These are phyloP conservation scores for Xylaria sp. DNA, from an alignment of 2,329 filamentous ascomycete genomes.

Conservation along the genomic window DNA sequence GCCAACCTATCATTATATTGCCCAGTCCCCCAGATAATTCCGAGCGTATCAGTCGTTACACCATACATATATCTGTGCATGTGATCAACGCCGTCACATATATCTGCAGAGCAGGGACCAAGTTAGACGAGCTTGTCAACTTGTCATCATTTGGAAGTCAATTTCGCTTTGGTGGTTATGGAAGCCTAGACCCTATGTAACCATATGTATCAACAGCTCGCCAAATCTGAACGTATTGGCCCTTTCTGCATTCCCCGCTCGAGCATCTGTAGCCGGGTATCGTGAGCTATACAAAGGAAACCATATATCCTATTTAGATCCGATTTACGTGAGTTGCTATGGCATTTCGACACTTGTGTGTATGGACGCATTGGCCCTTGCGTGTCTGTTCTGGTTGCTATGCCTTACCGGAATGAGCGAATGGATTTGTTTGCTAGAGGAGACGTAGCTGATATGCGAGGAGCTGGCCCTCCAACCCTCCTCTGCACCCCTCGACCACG, in stretches of 20 bases:
- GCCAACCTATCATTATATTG: too few species aligned
- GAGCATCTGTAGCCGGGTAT: slow-evolving; percentile 28
- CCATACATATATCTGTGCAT: background rate
- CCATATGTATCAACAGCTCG: slow-evolving; percentile 12
- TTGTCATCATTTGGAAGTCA: background rate
- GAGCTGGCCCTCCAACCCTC: slow-evolving; percentile 41
- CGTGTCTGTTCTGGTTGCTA: background rate
- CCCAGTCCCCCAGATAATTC: background rate
- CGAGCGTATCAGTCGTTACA: background rate
- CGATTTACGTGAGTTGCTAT: background rate
- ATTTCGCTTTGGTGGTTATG: slow-evolving; percentile 1
- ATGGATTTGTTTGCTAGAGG: slow-evolving; percentile 59
- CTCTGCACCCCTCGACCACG: slow-evolving; percentile 58
- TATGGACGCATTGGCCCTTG: background rate
- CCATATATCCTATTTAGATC: slow-evolving; percentile 21
- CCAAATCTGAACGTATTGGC: slow-evolving; percentile 7
- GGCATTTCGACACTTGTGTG: background rate
- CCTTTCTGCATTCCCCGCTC: slow-evolving; percentile 14
- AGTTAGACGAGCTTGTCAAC: background rate
- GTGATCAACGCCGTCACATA: background rate
- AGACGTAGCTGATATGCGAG: slow-evolving; percentile 49
- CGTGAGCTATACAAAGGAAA: slow-evolving; percentile 30
- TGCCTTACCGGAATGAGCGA: slow-evolving; percentile 55
- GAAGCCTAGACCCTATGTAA: slow-evolving; percentile 4
- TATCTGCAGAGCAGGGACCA: background rate